phyloP scores from a whole-genome alignment of 345 rosid species.

The Arabidopsis suecica region DNA sequence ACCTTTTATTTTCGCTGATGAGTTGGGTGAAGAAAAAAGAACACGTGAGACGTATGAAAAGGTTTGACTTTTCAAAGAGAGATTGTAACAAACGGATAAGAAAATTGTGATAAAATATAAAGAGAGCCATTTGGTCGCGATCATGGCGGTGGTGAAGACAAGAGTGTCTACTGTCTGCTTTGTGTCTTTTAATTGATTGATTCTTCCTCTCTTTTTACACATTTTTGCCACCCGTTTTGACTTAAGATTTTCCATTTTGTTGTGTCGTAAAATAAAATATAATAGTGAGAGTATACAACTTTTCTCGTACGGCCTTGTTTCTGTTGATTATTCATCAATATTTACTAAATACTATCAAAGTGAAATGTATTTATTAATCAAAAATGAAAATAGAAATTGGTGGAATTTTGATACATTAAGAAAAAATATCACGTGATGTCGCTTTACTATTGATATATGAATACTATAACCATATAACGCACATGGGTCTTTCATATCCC shows the following conservation, averaged over 20 bases:
- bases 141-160: constrained; percentile 37
- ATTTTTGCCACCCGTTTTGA: constrained; percentile 38
- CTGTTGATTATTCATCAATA: background rate
- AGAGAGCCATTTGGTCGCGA: constrained; percentile 14
- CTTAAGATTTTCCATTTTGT: constrained; percentile 4
- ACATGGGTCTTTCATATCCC: background rate
- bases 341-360: background rate
- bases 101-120: constrained; percentile 31
- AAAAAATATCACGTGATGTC: too few species aligned
- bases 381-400: background rate
- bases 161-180: constrained; percentile 13
- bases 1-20: constrained; percentile 20
- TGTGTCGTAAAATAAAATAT: background rate
- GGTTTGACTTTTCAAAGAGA: constrained; percentile 54
- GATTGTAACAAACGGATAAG: constrained; percentile 37
- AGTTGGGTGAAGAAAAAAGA: constrained; percentile 28
- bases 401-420: background rate
- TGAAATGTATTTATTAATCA: background rate
- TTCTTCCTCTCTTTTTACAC: constrained; percentile 16
- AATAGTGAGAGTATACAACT: background rate
- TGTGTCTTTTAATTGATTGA: constrained; percentile 29
- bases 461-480: background rate
- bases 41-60: constrained; percentile 31
- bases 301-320: background rate
- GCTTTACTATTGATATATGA: background rate